Percentiles rank a stretch among this genome's conserved stretches.
These are phyloP conservation scores for Penicillium cataractarum DNA, from an alignment of 495 filamentous ascomycete genomes.

Conservation along the genomic window DNA sequence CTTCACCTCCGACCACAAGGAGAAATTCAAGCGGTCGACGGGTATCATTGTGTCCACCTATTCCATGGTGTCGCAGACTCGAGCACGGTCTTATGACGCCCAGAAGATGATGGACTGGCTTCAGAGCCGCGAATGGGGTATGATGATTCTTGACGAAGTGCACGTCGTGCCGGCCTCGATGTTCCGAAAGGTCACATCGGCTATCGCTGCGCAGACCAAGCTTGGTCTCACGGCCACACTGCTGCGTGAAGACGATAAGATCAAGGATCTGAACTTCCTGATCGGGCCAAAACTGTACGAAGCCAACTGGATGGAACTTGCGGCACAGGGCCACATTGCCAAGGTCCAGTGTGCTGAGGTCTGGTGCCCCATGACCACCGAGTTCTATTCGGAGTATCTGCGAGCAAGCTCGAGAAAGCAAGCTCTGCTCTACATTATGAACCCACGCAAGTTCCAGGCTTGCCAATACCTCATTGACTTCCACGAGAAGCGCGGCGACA, in stretches of 20 bases:
- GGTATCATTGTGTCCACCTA: constrained; percentile 98
- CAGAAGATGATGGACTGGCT: constrained; percentile 99
- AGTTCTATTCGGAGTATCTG: constrained; percentile 96
- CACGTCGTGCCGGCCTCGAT: constrained; percentile 97
- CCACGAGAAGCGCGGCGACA: constrained; percentile 94
- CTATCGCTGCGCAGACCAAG: constrained; percentile 92
- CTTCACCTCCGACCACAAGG: constrained; percentile 94
- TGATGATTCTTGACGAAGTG: constrained; percentile 97
- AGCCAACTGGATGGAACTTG: constrained; percentile 99
- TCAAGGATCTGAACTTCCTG: constrained; percentile 94
- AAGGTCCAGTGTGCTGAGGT: constrained; percentile 98
- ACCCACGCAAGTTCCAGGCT: constrained; percentile 94
- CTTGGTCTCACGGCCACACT: constrained; percentile 95
- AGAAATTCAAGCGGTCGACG: constrained; percentile 83
- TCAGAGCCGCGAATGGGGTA: constrained; percentile 88
- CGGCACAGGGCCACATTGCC: constrained; percentile 95
- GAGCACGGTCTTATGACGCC: constrained; percentile 85
- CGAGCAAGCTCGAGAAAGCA: constrained; percentile 68
- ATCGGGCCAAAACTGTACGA: constrained; percentile 98
- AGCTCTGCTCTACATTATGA: constrained; percentile 91
- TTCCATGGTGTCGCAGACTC: constrained; percentile 92
- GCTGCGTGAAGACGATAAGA: constrained; percentile 96
- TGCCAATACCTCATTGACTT: constrained; percentile 97
- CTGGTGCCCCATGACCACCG: constrained; percentile 98
- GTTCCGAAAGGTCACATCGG: constrained; percentile 89